Conservation (phyloP, 2,329 filamentous ascomycete species). For the Fusarium sp. region DNA sequence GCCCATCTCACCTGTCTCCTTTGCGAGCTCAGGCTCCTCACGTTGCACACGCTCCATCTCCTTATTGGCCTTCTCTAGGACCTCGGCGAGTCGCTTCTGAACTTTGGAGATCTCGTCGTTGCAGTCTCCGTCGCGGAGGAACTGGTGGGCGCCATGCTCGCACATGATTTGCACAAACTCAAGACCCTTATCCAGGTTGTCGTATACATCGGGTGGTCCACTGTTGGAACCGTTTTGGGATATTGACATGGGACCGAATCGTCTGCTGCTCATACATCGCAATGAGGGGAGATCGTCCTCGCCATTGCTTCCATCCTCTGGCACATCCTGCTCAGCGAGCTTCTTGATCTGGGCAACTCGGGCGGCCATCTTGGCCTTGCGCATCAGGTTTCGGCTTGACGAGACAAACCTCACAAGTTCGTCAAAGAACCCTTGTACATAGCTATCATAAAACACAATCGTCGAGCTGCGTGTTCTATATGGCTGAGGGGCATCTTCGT, state of each 20-base stretch:
- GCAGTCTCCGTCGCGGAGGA: conserved; percentile 89
- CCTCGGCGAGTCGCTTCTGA: conserved; percentile 71
- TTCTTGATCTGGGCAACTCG: conserved; percentile 75
- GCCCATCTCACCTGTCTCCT: conserved; percentile 52
- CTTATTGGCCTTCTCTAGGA: conserved; percentile 69
- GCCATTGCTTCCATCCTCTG: conserved; percentile 60
- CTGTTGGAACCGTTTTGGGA: conserved; percentile 42
- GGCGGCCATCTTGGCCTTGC: conserved; percentile 88
- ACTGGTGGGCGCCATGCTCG: conserved; percentile 89
- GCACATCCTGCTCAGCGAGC: conserved; percentile 69
- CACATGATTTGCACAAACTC: conserved; percentile 85
- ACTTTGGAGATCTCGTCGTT: conserved; percentile 78
- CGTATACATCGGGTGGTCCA: conserved; percentile 66
- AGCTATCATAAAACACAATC: conserved; percentile 90
- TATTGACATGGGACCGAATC: conserved; percentile 48
- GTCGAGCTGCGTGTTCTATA: conserved; percentile 76
- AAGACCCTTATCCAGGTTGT: conserved; percentile 80
- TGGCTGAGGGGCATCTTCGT: conserved; percentile 61
- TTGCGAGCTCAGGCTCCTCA: conserved; percentile 62
- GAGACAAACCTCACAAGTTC: conserved; percentile 85
- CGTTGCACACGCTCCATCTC: conserved; percentile 68
- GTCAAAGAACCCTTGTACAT: conserved; percentile 86
- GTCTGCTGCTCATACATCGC: conserved; percentile 54
- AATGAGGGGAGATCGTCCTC: conserved; percentile 55
- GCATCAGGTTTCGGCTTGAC: conserved; percentile 82